These are phyloP conservation scores for Xylariaceae sp. DNA, from an alignment of 2,329 filamentous ascomycete genomes.

Conservation along the genomic window DNA sequence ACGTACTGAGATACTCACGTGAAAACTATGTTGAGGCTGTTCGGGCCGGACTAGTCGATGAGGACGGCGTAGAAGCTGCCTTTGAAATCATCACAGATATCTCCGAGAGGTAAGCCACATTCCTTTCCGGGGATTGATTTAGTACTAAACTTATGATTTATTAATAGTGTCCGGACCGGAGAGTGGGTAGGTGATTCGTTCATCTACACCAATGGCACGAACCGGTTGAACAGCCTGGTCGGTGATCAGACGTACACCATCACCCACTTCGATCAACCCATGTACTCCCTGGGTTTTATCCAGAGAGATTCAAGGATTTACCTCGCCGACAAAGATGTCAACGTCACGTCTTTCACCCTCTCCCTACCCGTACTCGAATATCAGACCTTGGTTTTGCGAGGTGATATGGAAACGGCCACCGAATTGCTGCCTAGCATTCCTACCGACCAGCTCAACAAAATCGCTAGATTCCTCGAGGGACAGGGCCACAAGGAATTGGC, in stretches of 20 bases:
- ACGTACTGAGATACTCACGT: conserved; percentile 84
- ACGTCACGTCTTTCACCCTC: conserved; percentile 81
- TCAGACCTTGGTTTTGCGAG: conserved; percentile 89
- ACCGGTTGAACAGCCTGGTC: conserved; percentile 94
- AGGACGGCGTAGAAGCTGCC: conserved; percentile 88
- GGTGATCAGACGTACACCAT: conserved; percentile 98
- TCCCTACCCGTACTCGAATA: conserved; percentile 94
- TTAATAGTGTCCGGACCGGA: conserved; percentile 72
- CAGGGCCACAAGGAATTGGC: conserved; percentile 96
- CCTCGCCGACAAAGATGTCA: conserved; percentile 91
- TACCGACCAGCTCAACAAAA: conserved; percentile 93
- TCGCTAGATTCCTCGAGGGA: conserved; percentile 92
- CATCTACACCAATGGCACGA: conserved; percentile 96
- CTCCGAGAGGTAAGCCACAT: conserved; percentile 63
- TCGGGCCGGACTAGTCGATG: conserved; percentile 75
- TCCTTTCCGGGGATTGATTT: neutral
- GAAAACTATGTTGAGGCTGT: conserved; percentile 82
- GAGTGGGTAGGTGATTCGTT: conserved; percentile 99
- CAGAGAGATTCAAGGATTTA: conserved; percentile 94
- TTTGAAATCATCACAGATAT: conserved; percentile 97
- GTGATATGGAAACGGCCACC: conserved; percentile 84
- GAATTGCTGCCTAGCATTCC: conserved; percentile 82
- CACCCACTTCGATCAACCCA: conserved; percentile 90
- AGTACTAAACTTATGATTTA: conserved; percentile 23
- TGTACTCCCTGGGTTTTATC: conserved; percentile 94